These are phyloP conservation scores for Parastagonospora avenae DNA, from an alignment of 2,329 filamentous ascomycete species.

Conservation along the genomic window DNA sequence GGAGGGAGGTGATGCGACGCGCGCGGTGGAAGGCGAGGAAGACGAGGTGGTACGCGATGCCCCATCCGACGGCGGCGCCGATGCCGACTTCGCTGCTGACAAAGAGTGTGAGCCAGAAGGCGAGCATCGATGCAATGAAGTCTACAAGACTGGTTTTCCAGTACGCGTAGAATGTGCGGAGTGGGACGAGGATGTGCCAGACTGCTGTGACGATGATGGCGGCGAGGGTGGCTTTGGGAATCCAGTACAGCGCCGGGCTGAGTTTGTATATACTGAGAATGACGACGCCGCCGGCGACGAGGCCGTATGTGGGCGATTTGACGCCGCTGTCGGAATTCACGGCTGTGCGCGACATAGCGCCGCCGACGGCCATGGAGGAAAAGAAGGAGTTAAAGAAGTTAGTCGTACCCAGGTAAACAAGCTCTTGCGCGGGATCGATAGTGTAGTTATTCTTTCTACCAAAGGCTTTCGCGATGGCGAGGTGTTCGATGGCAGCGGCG, in stretches of 20 bases:
- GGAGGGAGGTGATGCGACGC: conserved; percentile 22
- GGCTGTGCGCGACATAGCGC: conserved; percentile 70
- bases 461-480: conserved; percentile 69
- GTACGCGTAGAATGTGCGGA: conserved; percentile 65
- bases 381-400: conserved; percentile 71
- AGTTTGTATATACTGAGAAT: conserved; percentile 67
- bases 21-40: conserved; percentile 61
- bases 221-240: conserved; percentile 68
- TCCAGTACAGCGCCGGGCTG: conserved; percentile 67
- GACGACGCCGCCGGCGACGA: conserved; percentile 66
- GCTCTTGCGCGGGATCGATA: conserved; percentile 68
- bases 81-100: conserved; percentile 66
- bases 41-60: conserved; percentile 59
- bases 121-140: conserved; percentile 66
- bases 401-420: conserved; percentile 66
- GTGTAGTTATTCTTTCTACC: conserved; percentile 66
- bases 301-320: conserved; percentile 64
- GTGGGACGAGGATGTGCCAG: conserved; percentile 64
- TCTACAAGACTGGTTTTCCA: conserved; percentile 69
- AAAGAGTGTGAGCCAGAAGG: conserved; percentile 69
- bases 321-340: conserved; percentile 70
- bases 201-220: conserved; percentile 72
- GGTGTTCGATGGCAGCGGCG: conserved; percentile 66
- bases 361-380: conserved; percentile 67
- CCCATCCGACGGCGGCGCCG: conserved; percentile 59